These are phyloP conservation scores for Neophaeococcomyces aloes DNA, from an alignment of 2,329 filamentous ascomycete genomes.

Conservation along the genomic window DNA sequence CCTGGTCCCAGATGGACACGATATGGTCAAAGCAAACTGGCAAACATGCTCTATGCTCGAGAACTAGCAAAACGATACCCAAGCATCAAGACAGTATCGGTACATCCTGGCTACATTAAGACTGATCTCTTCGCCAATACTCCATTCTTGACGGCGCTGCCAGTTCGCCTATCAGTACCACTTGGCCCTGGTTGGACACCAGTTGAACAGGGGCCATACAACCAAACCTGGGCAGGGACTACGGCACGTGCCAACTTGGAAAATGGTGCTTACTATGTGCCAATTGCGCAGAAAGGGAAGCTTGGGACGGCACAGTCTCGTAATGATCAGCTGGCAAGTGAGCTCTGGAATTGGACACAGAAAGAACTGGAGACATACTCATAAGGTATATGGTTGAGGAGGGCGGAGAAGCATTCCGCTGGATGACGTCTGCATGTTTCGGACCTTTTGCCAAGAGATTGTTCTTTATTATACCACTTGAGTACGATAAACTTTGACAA, in stretches of 20 bases:
- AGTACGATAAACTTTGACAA: no score
- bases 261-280: slow-evolving; percentile 9
- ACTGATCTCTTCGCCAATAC: slow-evolving; percentile 29
- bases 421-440: no score
- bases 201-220: slow-evolving; percentile 31
- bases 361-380: slow-evolving; percentile 11
- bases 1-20: slow-evolving; percentile 24
- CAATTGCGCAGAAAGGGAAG: slow-evolving; percentile 19
- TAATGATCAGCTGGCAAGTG: slow-evolving; percentile 5
- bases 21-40: slow-evolving; percentile 42
- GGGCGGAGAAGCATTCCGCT: background rate
- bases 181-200: background rate
- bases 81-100: slow-evolving; percentile 31
- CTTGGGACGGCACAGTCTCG: background rate
- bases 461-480: no score
- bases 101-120: slow-evolving; percentile 42
- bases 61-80: slow-evolving; percentile 37
- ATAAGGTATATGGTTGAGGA: background rate
- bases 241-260: slow-evolving; percentile 9
- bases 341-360: slow-evolving; percentile 32
- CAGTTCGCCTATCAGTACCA: background rate
- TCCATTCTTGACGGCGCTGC: background rate
- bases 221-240: slow-evolving; percentile 35
- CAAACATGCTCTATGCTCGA: slow-evolving; percentile 38
- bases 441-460: no score